A percentile compares a stretch with the other conserved stretches of the same genome.
Evolutionary conservation across 2,329 filamentous ascomycete genomes (phyloP).

Genomic region (Phaeosphaeria sp.): DNA sequence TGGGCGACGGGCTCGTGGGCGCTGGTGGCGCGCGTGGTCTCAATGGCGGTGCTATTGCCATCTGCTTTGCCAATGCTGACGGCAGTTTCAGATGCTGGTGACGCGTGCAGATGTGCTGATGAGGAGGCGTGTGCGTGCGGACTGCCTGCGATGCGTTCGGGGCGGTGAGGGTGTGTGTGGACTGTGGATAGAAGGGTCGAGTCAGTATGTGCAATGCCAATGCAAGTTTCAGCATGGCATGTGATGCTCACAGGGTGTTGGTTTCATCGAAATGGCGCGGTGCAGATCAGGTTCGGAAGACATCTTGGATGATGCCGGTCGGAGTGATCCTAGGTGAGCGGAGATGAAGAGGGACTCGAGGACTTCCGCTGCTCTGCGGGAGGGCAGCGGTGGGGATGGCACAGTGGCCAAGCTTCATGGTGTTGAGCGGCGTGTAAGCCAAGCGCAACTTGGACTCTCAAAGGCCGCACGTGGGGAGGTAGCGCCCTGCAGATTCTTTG

Average conservation of each 20-base stretch:
- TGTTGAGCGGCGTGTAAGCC: conserved; percentile 6
- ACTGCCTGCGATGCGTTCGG: conserved; percentile 34
- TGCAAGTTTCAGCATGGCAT: not conserved
- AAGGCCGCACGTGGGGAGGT: conserved; percentile 6
- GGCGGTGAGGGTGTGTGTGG: conserved; percentile 37
- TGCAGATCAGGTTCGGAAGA: conserved; percentile 55
- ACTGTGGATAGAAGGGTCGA: conserved; percentile 10
- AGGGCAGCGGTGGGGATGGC: conserved; percentile 1
- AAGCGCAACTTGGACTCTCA: not conserved
- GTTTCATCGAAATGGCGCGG: conserved; percentile 56
- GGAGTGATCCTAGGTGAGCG: not conserved
- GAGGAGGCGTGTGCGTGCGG: conserved; percentile 32
- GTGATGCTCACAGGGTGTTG: conserved; percentile 44
- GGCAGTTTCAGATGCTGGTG: conserved; percentile 12
- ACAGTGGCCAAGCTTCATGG: conserved; percentile 4
- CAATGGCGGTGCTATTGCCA: conserved; percentile 50
- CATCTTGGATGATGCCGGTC: conserved; percentile 26
- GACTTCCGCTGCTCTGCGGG: not conserved
- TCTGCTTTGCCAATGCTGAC: conserved; percentile 10
- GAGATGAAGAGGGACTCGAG: not conserved
- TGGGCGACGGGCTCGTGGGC: conserved; percentile 43
- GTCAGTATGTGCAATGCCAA: not conserved
- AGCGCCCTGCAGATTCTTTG: not conserved
- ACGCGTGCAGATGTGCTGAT: conserved; percentile 16
- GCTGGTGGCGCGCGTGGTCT: conserved; percentile 36